Base-by-base conservation (phyloP, 2,329 filamentous ascomycete species). In the Fusarium guadeloupense region DNA sequence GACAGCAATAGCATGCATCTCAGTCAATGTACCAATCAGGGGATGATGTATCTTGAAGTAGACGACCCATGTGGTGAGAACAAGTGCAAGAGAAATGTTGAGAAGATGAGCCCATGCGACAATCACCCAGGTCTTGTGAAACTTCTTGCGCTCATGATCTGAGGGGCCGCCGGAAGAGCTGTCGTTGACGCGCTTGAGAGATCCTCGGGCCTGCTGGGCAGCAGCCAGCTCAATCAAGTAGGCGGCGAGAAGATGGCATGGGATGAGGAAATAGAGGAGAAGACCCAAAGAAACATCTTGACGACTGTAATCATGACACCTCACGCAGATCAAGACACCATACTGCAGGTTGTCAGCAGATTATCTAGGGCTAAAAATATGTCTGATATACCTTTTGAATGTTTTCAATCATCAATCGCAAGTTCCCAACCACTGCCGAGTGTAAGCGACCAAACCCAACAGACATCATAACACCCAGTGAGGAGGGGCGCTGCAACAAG, bases 391-490 rank as follows among this genome's bases (percentile, higher is more conserved):
- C 91, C 84, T 97, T 97, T 81, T 94, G 91, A 67, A 94, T 92
- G 73, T 99, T 99, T 77, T 98, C 95, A 72, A 99, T 93, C 80
- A 98, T 92, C 70, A 99, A 83, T 63, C 95, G 89, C 45, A 99
- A 78, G 74, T 99, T 99, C 70, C 93, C 95, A 43, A 94, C 92
- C 71, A 98, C 92, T 93, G 58, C 33, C 37, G 44, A 56, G 53
- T 53, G 66, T 68, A 48, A 69, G 51, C 53, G 58, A 58, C 53
- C 56, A 59, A n/a, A 51, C 33, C 23, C 21, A 43, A 48, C 34
- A 47, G 31, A 38, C 51, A 47, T 55, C 60, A 59, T 48, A 26
- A 26, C 25, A 26, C 25, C 25, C 9, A 26, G 7, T 26, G 44
- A 46, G 50, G 50, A 54, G 54, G 42, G 55, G 55, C 39, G 54